Percentiles rank a stretch among this genome's conserved stretches.
phyloP scores from a whole-genome alignment of 306 rosid species.

The Vigna hirtella region DNA sequence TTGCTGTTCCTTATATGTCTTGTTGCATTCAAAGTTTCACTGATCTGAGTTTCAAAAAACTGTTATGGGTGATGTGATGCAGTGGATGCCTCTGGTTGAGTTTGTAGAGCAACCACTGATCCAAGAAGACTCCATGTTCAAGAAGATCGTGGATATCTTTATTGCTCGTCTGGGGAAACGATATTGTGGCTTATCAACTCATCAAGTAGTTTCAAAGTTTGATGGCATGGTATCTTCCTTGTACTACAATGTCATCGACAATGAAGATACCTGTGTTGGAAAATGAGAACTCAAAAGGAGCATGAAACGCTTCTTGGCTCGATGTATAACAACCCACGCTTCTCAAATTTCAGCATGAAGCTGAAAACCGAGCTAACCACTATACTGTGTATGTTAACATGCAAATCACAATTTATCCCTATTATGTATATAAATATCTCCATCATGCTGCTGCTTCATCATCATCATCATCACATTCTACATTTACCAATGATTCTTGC shows the following conservation, averaged over 20 bases:
- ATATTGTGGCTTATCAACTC: slow-evolving; percentile 80
- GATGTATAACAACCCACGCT: background rate
- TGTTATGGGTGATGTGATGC: slow-evolving; percentile 30
- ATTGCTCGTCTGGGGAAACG: slow-evolving; percentile 72
- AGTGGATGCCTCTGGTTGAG: slow-evolving; percentile 96
- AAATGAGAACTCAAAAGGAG: slow-evolving; percentile 26
- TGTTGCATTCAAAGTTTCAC: background rate
- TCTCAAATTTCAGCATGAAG: background rate
- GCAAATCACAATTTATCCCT: slow-evolving; percentile 5
- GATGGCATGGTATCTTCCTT: slow-evolving; percentile 81
- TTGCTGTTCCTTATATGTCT: background rate
- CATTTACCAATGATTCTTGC: background rate
- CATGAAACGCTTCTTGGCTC: background rate
- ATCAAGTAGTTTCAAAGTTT: slow-evolving; percentile 77
- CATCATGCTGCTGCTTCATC: background rate
- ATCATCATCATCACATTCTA: background rate
- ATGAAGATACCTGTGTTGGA: slow-evolving; percentile 59
- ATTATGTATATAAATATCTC: slow-evolving; percentile 36
- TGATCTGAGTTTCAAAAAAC: slow-evolving; percentile 14
- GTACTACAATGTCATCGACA: slow-evolving; percentile 72
- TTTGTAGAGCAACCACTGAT: slow-evolving; percentile 84
- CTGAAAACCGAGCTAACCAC: slow-evolving; percentile 36
- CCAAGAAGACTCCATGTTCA: slow-evolving; percentile 87
- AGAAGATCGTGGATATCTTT: slow-evolving; percentile 73
- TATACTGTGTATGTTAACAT: slow-evolving; percentile 13